Base-by-base conservation (phyloP, 1,284 basidiomycete species). In the Anthracocystis walkeri region DNA sequence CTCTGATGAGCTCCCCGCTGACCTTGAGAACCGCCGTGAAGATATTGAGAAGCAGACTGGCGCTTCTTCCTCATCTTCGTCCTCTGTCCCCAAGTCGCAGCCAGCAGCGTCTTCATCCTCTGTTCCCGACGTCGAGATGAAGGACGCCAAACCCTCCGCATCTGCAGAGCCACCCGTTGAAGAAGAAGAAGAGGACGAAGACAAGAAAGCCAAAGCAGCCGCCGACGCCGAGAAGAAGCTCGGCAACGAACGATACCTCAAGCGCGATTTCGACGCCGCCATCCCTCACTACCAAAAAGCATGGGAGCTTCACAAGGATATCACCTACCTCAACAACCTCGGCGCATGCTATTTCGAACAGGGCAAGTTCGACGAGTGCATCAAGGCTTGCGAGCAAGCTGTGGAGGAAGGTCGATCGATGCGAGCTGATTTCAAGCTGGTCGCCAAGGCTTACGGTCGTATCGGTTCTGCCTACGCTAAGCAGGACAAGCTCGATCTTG, bases 281-380 rank as follows among this genome's bases (percentile, higher is more conserved):
- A 80, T 83, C 27, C 73, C 72, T 21, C 78, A 84, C 70, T 87
- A 87, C 78, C 48, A 90, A 77, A 91, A 92, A 84, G 96, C 96
- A 4, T 98, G 96, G 95, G 93, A 97, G 58, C 84, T 90, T 16
- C 94, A 91, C 89, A 93, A 97, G 87, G 95, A 99, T 86, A 89
- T 97, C 77, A 93, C 94, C 7, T 98, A 92, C 89, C 88, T 99
- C 59, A 85, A 84, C 80, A 85, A 85, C 61, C 74, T 85, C 38
- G 84, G 82, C 91, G 95, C 96, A 57, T 94, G 91, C 35, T 93
- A 96, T 87, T 96, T 95, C 80, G 97, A 99, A 87, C 89, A 95
- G 86, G 94, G 91, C 25, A 90, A 97, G 29, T 97, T 92, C 82
- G 91, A 94, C 86, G 91, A 93, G 85, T 91, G 91, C 72, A 96